Conservation (phyloP, 805 yeast species). For the Isabelozyma heimii region DNA sequence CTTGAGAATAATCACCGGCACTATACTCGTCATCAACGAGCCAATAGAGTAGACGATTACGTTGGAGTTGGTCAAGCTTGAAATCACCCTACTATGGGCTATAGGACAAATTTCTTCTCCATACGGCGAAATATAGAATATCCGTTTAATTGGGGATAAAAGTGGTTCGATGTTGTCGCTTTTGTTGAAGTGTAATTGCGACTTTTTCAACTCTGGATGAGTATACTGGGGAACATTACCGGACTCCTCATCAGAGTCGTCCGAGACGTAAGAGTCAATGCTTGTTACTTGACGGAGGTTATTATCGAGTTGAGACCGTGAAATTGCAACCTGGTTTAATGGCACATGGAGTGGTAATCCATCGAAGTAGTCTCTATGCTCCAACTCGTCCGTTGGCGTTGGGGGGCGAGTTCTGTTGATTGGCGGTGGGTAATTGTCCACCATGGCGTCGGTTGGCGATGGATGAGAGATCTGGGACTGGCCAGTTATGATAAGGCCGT, state of each 20-base stretch:
- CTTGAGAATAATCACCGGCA: constrained; percentile 72
- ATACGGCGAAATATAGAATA: constrained; percentile 80
- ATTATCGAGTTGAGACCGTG: not conserved
- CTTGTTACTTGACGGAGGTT: not conserved
- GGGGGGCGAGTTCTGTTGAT: constrained; percentile 20
- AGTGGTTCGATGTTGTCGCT: constrained; percentile 54
- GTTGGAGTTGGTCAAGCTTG: constrained; percentile 48
- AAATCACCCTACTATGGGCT: constrained; percentile 61
- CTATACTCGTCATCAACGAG: constrained; percentile 80
- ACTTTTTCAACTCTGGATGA: constrained; percentile 72
- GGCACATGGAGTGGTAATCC: not conserved
- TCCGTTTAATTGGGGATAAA: constrained; percentile 68
- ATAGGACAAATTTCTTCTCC: constrained; percentile 82
- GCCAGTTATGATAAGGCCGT: constrained; percentile 79
- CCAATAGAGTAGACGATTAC: constrained; percentile 78
- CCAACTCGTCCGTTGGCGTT: constrained; percentile 14
- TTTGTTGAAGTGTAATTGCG: constrained; percentile 74
- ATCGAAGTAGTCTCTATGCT: not conserved
- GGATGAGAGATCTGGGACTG: constrained; percentile 96
- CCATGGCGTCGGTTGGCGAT: constrained; percentile 22
- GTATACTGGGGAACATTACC: constrained; percentile 70
- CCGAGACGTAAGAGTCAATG: constrained; percentile 5
- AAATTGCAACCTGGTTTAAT: constrained; percentile 4
- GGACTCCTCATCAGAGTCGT: constrained; percentile 39
- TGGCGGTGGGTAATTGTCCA: constrained; percentile 23